Base-by-base conservation (phyloP, 257 asterid species). In the Marsdenia floribunda region DNA sequence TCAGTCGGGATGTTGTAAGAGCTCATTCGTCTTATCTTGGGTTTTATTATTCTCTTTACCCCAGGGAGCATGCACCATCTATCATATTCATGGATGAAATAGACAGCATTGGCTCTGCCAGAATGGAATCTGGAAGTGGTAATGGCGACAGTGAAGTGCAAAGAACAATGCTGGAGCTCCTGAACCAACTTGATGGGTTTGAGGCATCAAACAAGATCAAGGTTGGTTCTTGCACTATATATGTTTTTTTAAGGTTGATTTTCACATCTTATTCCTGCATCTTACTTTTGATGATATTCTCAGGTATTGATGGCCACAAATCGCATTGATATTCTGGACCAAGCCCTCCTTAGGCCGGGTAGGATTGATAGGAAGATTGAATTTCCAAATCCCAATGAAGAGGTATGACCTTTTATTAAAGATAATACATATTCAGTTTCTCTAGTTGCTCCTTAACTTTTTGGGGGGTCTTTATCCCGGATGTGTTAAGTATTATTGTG, bases 251-350 rank as follows among this genome's bases (percentile, higher is more conserved):
- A 4, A 42, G 44, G 40, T 33, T 19, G 69, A 74, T 37, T 44
- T 37, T 6, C 18, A 21, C 37, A n/a, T 21, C 55, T 72, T 26
- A 16, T 64, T 60, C 33, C 9, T 61, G 44, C 40, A 18, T 52
- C 19, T 70, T 44, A 40, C 44, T 9, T 26, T 58, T 15, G 18
- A 53, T 63, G 63, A 29, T 50, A 38, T 22, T 37, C 65, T 60
- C 89, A 90, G 97, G 98, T 93, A 49, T 76, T 93, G 84, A 93
- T 93, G 97, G 98, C 98, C 29, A 93, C 97, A 67, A 93, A 93
- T 80, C 86, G 96, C 40, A 91, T 93, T 70, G 98, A 91, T 82
- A 91, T 93, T 84, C 86, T 89, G 77, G 98, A 93, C 80, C 96
- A 90, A 53, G 97, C 97, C 50, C 97, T 93, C 73, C 96, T 93